Evolutionary conservation across 768 basidiomycete species (phyloP), one percentile per base, ranked within the genome.

Genomic region (Mycena metata): DNA sequence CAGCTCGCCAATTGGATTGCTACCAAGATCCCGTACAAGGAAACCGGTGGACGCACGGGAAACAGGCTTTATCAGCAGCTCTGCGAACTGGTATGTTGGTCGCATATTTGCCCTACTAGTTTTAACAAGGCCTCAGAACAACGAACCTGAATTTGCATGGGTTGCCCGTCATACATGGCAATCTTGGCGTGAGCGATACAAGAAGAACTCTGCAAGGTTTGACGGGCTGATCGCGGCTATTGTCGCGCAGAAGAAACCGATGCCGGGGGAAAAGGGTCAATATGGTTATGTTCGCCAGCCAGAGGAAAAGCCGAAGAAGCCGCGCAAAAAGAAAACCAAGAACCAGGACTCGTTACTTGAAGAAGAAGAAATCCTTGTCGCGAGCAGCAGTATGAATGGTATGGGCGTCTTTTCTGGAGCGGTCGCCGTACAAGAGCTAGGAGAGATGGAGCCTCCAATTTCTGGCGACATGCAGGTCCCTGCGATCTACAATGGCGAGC

Each of bases 131-230:
- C 19, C 41, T 11, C 70, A 94, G 92, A 83, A 82, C 54, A 79
- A 79, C 56, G 90, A 93, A 68, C 90, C 92, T 2, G 91, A 92
- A 69, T 94, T 88, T 73, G 82, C 86, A 0, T 95, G 93, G 93
- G 94, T 94, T 21, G 84, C 82, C 26, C 89, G 93, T 17, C 93
- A 95, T 76, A 94, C 93, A 2, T 95, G 93, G 93, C 92, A 94
- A 71, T 95, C 93, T 17, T 95, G 93, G 93, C 87, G 94, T 30
- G 93, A 95, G 75, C 85, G 94, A 33, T 95, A 95, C 81, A 94
- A 95, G 82, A 95, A 95, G 79, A 91, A 95, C 67, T 82, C 91
- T 0, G 75, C 80, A 9, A 88, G 92, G 12, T 83, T 95, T 42
- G 92, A 95, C 74, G 74, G 74, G 13, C 78, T 87, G 60, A 94